Conservation (phyloP, 257 asterid species). For the Capsicum rhomboideum region DNA sequence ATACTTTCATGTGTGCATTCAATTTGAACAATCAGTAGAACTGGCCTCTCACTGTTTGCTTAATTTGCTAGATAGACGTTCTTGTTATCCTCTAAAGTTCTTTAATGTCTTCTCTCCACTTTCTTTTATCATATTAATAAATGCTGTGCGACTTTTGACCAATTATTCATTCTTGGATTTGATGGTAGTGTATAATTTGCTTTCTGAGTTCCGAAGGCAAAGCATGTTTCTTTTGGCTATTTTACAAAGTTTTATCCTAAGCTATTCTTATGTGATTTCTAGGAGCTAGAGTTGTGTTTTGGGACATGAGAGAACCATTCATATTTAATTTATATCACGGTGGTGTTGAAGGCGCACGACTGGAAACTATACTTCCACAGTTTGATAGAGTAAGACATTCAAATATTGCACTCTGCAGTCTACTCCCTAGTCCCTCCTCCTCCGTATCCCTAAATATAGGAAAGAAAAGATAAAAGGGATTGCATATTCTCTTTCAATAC, state of each 20-base stretch:
- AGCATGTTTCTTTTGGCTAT: neutral
- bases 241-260: neutral
- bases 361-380: constrained; percentile 65
- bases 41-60: neutral
- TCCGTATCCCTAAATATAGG: neutral
- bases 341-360: constrained; percentile 69
- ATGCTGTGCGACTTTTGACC: neutral
- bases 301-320: constrained; percentile 89
- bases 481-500: neutral
- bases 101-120: neutral
- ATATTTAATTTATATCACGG: constrained; percentile 59
- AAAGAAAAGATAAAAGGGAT: neutral
- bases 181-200: neutral
- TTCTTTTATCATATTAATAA: neutral
- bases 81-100: neutral
- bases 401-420: neutral
- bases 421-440: neutral
- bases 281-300: constrained; percentile 88
- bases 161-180: neutral
- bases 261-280: constrained; percentile 17
- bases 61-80: neutral
- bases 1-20: neutral
- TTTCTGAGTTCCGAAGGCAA: neutral
- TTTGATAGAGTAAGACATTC: constrained; percentile 64
- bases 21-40: neutral